phyloP scores from a whole-genome alignment of 2,329 filamentous ascomycete species.

The Parafenestella ontariensis region DNA sequence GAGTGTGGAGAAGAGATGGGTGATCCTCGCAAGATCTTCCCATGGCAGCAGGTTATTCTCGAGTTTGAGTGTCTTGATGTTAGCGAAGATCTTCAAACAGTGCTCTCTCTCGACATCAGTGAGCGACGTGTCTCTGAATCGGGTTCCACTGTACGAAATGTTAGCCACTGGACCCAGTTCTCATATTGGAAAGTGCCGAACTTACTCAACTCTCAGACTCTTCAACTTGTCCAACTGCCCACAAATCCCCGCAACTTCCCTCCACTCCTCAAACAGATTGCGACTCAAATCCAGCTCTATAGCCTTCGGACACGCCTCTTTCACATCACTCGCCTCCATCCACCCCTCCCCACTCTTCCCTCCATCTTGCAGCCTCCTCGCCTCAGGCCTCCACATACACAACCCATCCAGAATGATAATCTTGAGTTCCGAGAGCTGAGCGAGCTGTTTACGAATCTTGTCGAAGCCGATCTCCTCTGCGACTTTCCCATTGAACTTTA shows the following conservation, averaged over 20 bases:
- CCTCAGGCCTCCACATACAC: constrained; percentile 59
- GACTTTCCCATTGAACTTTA: constrained; percentile 79
- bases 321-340: constrained; percentile 57
- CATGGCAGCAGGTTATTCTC: constrained; percentile 56
- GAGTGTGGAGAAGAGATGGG: constrained; percentile 64
- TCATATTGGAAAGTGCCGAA: constrained; percentile 1
- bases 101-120: constrained; percentile 30
- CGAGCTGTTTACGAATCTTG: constrained; percentile 83
- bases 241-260: constrained; percentile 74
- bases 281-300: constrained; percentile 83
- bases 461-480: constrained; percentile 96
- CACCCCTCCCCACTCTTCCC: constrained; percentile 31
- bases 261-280: constrained; percentile 76
- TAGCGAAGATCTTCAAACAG: constrained; percentile 37
- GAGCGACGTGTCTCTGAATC: constrained; percentile 58
- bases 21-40: constrained; percentile 49
- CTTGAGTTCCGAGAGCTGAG: constrained; percentile 77
- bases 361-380: constrained; percentile 16
- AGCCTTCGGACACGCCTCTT: constrained; percentile 62
- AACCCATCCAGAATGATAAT: constrained; percentile 84
- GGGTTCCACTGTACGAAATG: constrained; percentile 69
- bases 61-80: constrained; percentile 56
- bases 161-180: constrained; percentile 11
- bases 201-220: constrained; percentile 75
- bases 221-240: constrained; percentile 70